These are phyloP conservation scores for Aspergillus egyptiacus DNA, from an alignment of 495 filamentous ascomycete genomes.

Conservation along the genomic window DNA sequence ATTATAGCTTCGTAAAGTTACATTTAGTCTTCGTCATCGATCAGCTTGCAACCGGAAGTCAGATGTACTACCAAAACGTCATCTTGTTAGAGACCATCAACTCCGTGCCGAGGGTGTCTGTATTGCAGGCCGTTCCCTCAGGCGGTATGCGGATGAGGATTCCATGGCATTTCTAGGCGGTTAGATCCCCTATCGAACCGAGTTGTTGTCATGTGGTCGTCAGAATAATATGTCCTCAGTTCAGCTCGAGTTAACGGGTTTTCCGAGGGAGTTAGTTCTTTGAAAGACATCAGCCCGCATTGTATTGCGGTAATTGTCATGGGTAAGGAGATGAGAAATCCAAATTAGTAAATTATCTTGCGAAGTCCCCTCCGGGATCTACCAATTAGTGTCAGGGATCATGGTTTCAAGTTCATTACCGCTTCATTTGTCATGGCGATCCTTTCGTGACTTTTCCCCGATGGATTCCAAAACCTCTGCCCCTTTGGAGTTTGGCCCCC, in stretches of 20 bases:
- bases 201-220: too few relatives aligned
- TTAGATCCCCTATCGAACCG: slow-evolving; percentile 2
- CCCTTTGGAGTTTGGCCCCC: not conserved
- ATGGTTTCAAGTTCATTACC: slow-evolving; percentile 19
- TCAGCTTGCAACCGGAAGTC: not conserved
- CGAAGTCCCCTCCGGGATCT: slow-evolving; percentile 13
- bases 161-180: not conserved
- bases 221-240: too few relatives aligned
- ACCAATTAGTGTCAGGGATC: slow-evolving; percentile 16
- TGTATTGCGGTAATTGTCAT: not conserved
- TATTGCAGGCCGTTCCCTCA: slow-evolving; percentile 19
- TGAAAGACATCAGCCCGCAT: not conserved
- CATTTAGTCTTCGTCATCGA: not conserved
- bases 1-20: not conserved
- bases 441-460: not conserved
- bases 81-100: not conserved
- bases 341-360: too few relatives aligned
- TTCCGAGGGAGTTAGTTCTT: too few relatives aligned
- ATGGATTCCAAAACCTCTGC: too few relatives aligned
- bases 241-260: not conserved
- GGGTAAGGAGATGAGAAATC: slow-evolving; percentile 5
- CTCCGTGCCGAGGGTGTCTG: not conserved
- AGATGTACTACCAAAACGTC: slow-evolving; percentile 1
- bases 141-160: not conserved
- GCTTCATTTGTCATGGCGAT: slow-evolving; percentile 10